phyloP scores from a whole-genome alignment of 2,329 filamentous ascomycete genomes.

The Rosellinia necatrix region DNA sequence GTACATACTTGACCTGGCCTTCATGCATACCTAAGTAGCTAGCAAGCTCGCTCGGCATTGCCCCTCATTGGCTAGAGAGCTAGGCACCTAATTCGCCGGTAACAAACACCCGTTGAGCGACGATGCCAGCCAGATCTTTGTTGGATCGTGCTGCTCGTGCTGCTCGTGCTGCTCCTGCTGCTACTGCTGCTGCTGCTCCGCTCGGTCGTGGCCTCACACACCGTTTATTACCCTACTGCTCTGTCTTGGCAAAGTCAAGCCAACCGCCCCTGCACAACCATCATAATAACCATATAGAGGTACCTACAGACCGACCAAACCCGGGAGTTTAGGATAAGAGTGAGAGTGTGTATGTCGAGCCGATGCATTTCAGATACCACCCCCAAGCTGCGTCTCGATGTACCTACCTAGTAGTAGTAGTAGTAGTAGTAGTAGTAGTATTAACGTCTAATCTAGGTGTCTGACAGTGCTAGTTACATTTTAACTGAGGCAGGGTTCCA shows the following conservation, averaged over 20 bases:
- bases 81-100: conserved; percentile 5
- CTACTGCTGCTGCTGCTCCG: not conserved
- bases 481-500: too few relatives aligned
- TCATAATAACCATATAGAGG: too few relatives aligned
- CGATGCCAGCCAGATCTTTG: conserved; percentile 6
- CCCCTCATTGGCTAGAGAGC: conserved; percentile 15
- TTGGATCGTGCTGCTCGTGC: not conserved
- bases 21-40: not conserved
- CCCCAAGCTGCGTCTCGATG: too few relatives aligned
- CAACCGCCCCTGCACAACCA: too few relatives aligned
- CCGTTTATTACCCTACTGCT: not conserved
- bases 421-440: too few relatives aligned
- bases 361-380: too few relatives aligned
- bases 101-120: not conserved
- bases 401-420: too few relatives aligned
- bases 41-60: conserved; percentile 6
- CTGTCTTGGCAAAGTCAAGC: not conserved
- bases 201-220: not conserved
- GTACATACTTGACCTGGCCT: not conserved
- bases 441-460: too few relatives aligned
- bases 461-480: too few relatives aligned
- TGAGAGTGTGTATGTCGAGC: too few relatives aligned
- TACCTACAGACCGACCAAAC: too few relatives aligned
- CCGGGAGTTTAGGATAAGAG: too few relatives aligned
- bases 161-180: not conserved